These are phyloP conservation scores for Adenanthera pavonina DNA, from an alignment of 306 rosid genomes.

Conservation along the genomic window DNA sequence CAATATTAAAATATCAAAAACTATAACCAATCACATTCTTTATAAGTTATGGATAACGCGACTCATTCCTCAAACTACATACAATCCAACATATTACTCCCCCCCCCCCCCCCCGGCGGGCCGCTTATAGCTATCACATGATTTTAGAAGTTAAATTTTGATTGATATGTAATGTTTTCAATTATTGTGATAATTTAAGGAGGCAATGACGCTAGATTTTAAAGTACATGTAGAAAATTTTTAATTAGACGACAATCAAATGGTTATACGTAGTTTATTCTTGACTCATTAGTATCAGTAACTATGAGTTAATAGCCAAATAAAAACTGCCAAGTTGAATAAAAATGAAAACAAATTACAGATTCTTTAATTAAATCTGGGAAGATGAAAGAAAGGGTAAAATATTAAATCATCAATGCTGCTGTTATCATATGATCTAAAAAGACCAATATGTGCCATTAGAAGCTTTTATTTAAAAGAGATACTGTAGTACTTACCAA, in stretches of 20 bases:
- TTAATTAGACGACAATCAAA: background rate
- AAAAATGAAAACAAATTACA: background rate
- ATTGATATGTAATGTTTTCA: too few relatives aligned
- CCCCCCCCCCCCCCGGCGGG: too few relatives aligned
- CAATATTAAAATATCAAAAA: too few relatives aligned
- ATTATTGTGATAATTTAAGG: too few relatives aligned
- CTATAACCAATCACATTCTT: too few relatives aligned
- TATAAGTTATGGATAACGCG: too few relatives aligned
- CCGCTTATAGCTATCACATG: too few relatives aligned
- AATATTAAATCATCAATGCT: background rate
- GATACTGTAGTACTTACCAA: background rate
- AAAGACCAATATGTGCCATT: background rate
- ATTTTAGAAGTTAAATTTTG: too few relatives aligned
- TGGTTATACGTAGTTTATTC: background rate
- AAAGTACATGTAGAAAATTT: background rate
- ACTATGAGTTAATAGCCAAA: background rate
- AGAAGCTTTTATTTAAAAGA: background rate
- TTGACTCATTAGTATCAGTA: background rate
- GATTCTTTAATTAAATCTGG: background rate
- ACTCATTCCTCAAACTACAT: too few relatives aligned
- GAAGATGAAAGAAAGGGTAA: background rate
- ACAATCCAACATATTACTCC: too few relatives aligned
- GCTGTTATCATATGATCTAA: background rate
- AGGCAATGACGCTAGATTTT: too few relatives aligned
- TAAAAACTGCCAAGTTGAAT: background rate